Percentiles rank a stretch among this genome's conserved stretches.
Evolutionary conservation across 768 basidiomycete genomes (phyloP).

Genomic region (Boletus sp.): DNA sequence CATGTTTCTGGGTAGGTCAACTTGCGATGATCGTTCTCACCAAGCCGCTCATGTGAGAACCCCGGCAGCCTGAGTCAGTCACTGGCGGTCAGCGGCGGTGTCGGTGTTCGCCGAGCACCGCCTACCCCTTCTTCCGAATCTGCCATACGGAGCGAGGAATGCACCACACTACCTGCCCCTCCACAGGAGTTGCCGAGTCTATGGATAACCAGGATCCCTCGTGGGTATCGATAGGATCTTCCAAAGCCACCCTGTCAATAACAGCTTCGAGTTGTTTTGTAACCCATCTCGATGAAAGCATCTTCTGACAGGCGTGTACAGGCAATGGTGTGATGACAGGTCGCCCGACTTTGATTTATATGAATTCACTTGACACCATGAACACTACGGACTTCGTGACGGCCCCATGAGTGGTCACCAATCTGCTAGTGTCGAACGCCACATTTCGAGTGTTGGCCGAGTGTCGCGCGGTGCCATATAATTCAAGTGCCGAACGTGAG

Average conservation of each 20-base stretch:
- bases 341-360: no score
- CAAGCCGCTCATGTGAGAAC: not conserved
- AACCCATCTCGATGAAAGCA: not conserved
- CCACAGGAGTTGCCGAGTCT: not conserved
- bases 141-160: no score
- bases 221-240: not conserved
- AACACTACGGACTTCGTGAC: no score
- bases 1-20: not conserved
- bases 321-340: not conserved
- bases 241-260: not conserved
- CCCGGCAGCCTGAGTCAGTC: not conserved
- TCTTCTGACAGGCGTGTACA: not conserved
- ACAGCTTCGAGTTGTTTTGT: not conserved
- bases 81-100: not conserved
- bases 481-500: not conserved
- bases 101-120: not conserved
- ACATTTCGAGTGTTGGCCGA: no score
- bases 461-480: no score
- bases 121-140: not conserved
- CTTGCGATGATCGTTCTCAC: no score
- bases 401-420: no score
- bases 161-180: not conserved
- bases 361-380: no score
- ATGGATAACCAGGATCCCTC: not conserved
- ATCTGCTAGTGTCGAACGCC: no score